phyloP scores from a whole-genome alignment of 129 eudicot species.

The Centaurea solstitialis region DNA sequence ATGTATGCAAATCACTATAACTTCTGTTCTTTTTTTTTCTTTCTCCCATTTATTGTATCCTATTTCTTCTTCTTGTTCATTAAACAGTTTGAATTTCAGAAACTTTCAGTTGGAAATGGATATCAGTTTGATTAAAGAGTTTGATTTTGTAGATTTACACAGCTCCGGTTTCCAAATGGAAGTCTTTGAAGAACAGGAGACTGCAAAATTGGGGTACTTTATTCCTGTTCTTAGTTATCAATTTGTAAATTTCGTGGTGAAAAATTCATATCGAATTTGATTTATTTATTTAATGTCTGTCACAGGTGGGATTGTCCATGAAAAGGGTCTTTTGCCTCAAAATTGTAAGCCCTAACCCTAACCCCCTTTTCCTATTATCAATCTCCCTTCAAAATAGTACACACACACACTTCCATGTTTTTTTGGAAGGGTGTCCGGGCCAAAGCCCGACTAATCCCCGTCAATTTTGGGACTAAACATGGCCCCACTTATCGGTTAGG shows the following conservation, averaged over 20 bases:
- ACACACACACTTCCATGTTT: too few species aligned
- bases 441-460: too few species aligned
- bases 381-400: too few species aligned
- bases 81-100: neutral
- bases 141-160: constrained; percentile 62
- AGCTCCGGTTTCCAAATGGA: constrained; percentile 92
- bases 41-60: too few species aligned
- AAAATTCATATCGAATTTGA: neutral
- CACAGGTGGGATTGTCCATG: constrained; percentile 91
- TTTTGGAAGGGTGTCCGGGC: too few species aligned
- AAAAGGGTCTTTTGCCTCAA: constrained; percentile 88
- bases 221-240: neutral
- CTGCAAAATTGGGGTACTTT: constrained; percentile 90
- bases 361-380: neutral
- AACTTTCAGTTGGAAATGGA: neutral
- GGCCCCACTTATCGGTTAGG: too few species aligned
- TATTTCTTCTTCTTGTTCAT: neutral
- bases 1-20: constrained; percentile 38
- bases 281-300: neutral
- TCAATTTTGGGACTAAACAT: too few species aligned
- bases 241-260: neutral
- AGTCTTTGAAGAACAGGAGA: constrained; percentile 78
- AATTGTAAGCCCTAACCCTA: constrained; percentile 56
- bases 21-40: neutral
- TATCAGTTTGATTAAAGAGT: too few species aligned